These are phyloP conservation scores for Didymella pinodella DNA, from an alignment of 2,329 filamentous ascomycete genomes.

Conservation along the genomic window DNA sequence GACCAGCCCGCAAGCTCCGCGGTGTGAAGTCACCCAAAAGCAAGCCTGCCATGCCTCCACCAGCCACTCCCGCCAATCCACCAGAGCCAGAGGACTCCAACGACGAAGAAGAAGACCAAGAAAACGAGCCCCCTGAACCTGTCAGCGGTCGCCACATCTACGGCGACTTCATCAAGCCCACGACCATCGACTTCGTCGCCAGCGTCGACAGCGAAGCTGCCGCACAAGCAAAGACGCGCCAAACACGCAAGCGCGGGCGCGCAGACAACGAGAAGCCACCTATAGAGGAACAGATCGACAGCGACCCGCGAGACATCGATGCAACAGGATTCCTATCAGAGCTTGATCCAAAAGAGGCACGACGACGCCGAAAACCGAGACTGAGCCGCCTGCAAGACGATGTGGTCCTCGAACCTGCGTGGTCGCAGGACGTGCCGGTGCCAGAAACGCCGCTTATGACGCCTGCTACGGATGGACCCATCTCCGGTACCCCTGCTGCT, in stretches of 20 bases:
- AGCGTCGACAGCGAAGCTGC: neutral
- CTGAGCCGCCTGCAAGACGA: constrained; percentile 1
- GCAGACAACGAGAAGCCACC: neutral
- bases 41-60: neutral
- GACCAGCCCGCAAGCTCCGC: constrained; percentile 5
- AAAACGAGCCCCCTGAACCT: constrained; percentile 11
- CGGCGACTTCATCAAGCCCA: constrained; percentile 12
- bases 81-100: constrained; percentile 4
- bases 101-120: neutral
- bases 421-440: constrained; percentile 6
- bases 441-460: constrained; percentile 4
- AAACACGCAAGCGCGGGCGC: constrained; percentile 5
- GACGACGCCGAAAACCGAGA: constrained; percentile 3
- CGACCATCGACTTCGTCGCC: constrained; percentile 7
- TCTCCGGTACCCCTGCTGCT: neutral
- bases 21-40: neutral
- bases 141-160: constrained; percentile 20
- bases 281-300: constrained; percentile 8
- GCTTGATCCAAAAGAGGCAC: constrained; percentile 7
- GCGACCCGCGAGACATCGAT: constrained; percentile 18
- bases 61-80: constrained; percentile 14
- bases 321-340: constrained; percentile 17
- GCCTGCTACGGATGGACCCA: neutral
- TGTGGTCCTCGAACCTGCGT: constrained; percentile 5
- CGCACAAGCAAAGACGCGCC: neutral